Evolutionary conservation across 768 basidiomycete species (phyloP).

Genomic region (Tulasnella calospora): DNA sequence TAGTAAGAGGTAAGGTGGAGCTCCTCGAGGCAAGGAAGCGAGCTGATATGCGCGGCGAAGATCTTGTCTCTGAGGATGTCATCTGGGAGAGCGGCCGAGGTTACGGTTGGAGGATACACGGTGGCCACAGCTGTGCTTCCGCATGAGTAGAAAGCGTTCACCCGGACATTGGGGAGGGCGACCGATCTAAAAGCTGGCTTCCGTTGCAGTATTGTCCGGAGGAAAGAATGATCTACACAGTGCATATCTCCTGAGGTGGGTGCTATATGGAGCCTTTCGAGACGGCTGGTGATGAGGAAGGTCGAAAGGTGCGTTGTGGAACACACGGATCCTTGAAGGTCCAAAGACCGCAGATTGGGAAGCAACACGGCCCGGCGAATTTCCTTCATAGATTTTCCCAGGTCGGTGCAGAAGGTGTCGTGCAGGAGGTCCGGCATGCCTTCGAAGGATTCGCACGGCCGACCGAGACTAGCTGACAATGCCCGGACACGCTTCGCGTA

Average conservation of each 20-base stretch:
- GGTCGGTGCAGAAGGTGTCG: slow-evolving; percentile 5
- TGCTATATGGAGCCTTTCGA: not conserved
- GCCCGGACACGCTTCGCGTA: not conserved
- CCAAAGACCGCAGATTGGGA: slow-evolving; percentile 5
- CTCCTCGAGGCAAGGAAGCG: not conserved
- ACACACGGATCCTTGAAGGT: not conserved
- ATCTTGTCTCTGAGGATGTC: not conserved
- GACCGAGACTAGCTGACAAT: not conserved
- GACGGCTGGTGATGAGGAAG: not conserved
- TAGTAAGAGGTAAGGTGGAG: not conserved
- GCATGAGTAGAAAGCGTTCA: not conserved
- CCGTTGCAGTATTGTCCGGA: not conserved
- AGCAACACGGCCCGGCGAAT: not conserved
- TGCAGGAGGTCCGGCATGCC: slow-evolving; percentile 6
- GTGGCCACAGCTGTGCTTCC: not conserved
- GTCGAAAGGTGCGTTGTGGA: slow-evolving; percentile 36
- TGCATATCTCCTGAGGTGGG: not conserved
- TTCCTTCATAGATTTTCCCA: not conserved
- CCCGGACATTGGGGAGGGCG: not conserved
- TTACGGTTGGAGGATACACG: not conserved
- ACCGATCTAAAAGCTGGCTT: not conserved
- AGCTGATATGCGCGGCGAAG: not conserved
- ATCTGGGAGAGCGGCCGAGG: not conserved
- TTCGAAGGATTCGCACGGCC: not conserved
- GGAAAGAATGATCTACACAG: not conserved